Evolutionary conservation across 2,329 filamentous ascomycete species (phyloP), one percentile per base, ranked within the genome.

Genomic region (Fusarium paranaense): DNA sequence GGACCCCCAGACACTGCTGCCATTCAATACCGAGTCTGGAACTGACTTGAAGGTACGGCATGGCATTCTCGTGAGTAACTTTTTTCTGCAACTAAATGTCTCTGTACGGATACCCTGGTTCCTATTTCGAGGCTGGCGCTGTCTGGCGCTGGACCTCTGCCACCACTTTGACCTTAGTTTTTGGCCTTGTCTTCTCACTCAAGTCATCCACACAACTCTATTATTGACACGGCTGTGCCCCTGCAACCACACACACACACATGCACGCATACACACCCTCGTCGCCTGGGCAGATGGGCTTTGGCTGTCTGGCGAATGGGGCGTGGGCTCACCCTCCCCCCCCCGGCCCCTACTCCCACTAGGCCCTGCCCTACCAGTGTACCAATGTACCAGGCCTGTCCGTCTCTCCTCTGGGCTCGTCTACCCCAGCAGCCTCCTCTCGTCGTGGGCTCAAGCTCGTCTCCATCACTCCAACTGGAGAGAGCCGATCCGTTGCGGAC

Each of bases 401-500:
- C 45, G 37, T 63, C 61, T 63, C 54, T 56, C 35, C 37, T 38
- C 65, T 38, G 63, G 47, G 69, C 65, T 50, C 45, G 45, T 61
- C 57, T 66, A 69, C 70, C 71, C 71, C 60, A 59, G 71, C 45
- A 74, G 71, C 64, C 71, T 74, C 61, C 62, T 69, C 37, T 50
- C 22, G 25, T 33, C 52, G 52, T 69, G 22, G 70, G 65, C 64
- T 78, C 70, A 61, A 76, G 70, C 70, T 71, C 58, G 69, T 68
- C 60, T 71, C 69, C 66, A 69, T 71, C 66, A 68, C 58, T 72
- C 65, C 45, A 63, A 72, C 68, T 74, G 61, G 72, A 70, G 63
- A 76, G 66, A 73, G 72, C 67, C 75, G 71, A 78, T 78, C 76
- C 67, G 75, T 78, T 68, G 58, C 70, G 57, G 73, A 78, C 70